Evolutionary conservation across 176 grass and related monocot genomes (phyloP).

Genomic region (Saccharum spontaneum): DNA sequence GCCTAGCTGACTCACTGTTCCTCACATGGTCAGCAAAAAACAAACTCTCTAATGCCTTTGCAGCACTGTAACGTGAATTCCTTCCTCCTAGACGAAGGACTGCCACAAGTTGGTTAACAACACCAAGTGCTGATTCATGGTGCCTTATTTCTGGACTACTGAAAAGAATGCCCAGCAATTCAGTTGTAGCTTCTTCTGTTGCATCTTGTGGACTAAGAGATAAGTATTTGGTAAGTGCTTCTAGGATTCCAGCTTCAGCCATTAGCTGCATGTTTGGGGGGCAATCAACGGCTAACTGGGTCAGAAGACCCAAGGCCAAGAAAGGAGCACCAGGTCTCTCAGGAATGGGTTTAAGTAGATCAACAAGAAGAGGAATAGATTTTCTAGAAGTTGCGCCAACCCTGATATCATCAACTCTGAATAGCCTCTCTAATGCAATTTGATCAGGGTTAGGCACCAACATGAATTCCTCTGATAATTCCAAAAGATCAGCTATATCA

Average conservation of each 20-base stretch:
- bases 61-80: constrained; percentile 96
- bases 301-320: constrained; percentile 87
- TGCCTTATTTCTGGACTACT: constrained; percentile 82
- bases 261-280: constrained; percentile 84
- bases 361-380: constrained; percentile 94
- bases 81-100: constrained; percentile 96
- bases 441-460: constrained; percentile 85
- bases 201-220: constrained; percentile 92
- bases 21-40: constrained; percentile 97
- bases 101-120: constrained; percentile 96
- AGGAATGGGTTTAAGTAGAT: constrained; percentile 99
- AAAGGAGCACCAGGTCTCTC: constrained; percentile 98
- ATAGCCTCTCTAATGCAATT: constrained; percentile 86
- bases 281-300: constrained; percentile 87
- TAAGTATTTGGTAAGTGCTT: constrained; percentile 95
- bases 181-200: constrained; percentile 97
- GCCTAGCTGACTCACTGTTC: constrained; percentile 84
- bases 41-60: constrained; percentile 96
- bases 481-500: constrained; percentile 94
- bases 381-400: constrained; percentile 87
- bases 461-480: constrained; percentile 91
- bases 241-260: constrained; percentile 95
- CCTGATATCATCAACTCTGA: constrained; percentile 98
- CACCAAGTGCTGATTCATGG: constrained; percentile 82
- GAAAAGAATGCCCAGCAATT: constrained; percentile 91